A percentile compares a stretch with the other conserved stretches of the same genome.
phyloP scores from a whole-genome alignment of 176 grass and related monocot species.

The Elaeis guineensis region DNA sequence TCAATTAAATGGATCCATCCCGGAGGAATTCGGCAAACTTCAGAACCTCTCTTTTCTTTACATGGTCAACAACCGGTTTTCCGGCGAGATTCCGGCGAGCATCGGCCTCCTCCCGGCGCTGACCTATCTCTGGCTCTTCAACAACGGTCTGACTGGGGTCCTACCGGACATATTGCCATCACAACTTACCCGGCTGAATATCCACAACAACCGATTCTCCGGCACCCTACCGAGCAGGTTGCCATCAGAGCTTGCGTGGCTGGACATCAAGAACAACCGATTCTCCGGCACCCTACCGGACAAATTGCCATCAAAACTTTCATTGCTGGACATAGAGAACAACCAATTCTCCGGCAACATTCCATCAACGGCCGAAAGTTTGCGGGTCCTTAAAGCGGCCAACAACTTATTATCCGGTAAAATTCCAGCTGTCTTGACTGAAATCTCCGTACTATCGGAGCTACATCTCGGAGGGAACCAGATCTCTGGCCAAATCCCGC shows the following conservation, averaged over 20 bases:
- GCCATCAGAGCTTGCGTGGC: not conserved
- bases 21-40: conserved; percentile 11
- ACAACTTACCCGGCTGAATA: not conserved
- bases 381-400: not conserved
- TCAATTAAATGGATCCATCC: conserved; percentile 18
- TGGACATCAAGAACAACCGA: conserved; percentile 10
- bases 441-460: not conserved
- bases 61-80: conserved; percentile 3
- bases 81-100: too few relatives aligned
- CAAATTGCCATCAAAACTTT: not conserved
- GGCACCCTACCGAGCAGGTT: conserved; percentile 3
- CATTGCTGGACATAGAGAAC: not conserved
- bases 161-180: not conserved
- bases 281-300: conserved; percentile 9
- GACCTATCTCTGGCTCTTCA: too few relatives aligned
- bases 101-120: too few relatives aligned
- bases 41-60: not conserved
- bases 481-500: too few relatives aligned
- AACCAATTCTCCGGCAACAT: conserved; percentile 15
- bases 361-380: not conserved
- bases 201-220: not conserved
- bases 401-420: conserved; percentile 16
- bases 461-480: not conserved
- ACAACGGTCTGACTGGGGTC: too few relatives aligned
- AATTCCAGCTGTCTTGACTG: not conserved